Evolutionary conservation across 805 yeast species (phyloP), one percentile per base, ranked within the genome.

Genomic region (Saturnispora galanensis): DNA sequence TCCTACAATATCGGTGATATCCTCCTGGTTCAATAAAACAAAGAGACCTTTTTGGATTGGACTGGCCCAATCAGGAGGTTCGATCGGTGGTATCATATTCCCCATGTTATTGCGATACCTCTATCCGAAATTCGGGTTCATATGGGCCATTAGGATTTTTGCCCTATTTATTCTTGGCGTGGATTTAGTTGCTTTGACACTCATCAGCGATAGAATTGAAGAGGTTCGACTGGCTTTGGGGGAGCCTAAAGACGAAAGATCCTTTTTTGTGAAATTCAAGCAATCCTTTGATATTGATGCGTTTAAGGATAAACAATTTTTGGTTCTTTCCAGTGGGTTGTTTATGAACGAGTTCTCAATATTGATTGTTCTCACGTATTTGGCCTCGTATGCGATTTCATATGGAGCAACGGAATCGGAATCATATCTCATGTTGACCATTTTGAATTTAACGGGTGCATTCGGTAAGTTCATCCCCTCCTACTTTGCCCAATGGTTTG

Each of bases 1-100:
- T 7, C 86, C 87, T 0, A 57, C 77, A 32, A 67, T 81, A 2
- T 73, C 84, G 6, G 77, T 76, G 13, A 69, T 80, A 1, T 76
- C 81, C 13, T 82, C 81, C 44, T 81, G 84, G 80, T 81, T 80
- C 56, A 44, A 43, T 34, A 60, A 64, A 37, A 61, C 60, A 17
- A 76, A 70, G 53, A 63, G 87, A 52, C 84, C 81, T 1, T 67
- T 69, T 48, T 79, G 77, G 1, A 63, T 71, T 12, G 71, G 76
- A 35, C 47, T 68, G 0, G 77, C 76, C 0, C 70, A 75, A 4
- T 63, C 68, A 35, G 79, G 79, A 15, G 79, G 78, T 2, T 69
- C 76, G 3, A 51, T 75, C 28, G 81, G 79, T 21, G 81, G 80
- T 33, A 59, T 74, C 46, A 47, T 67, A 21, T 69, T 76, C 50